Conservation (phyloP, 441 rosid species). For the Isatis lusitanica region DNA sequence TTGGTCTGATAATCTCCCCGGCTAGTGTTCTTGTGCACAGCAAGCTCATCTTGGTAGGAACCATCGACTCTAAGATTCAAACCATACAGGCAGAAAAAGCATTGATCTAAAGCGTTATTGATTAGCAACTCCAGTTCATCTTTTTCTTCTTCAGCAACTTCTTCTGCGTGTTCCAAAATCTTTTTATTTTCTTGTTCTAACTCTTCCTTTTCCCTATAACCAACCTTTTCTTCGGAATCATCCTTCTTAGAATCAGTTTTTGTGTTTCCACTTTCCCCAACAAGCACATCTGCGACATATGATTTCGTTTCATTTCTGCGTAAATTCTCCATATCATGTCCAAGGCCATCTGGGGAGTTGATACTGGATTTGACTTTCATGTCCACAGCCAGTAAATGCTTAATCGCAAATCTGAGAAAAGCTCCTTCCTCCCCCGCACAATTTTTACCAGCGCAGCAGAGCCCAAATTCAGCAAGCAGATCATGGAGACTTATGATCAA, state of each 20-base stretch:
- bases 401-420: slow-evolving; percentile 92
- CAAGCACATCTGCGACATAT: slow-evolving; percentile 45
- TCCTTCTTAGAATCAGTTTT: slow-evolving; percentile 44
- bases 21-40: slow-evolving; percentile 85
- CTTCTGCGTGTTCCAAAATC: slow-evolving; percentile 43
- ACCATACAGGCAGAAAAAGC: slow-evolving; percentile 97
- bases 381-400: slow-evolving; percentile 91
- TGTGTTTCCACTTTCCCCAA: slow-evolving; percentile 42
- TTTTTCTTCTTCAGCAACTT: slow-evolving; percentile 72
- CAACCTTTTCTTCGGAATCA: slow-evolving; percentile 41
- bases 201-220: slow-evolving; percentile 33
- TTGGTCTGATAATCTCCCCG: slow-evolving; percentile 98
- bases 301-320: slow-evolving; percentile 44
- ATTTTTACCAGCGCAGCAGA: slow-evolving; percentile 87
- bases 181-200: slow-evolving; percentile 45
- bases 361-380: slow-evolving; percentile 81
- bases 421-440: slow-evolving; percentile 87
- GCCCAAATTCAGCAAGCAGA: slow-evolving; percentile 92
- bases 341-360: slow-evolving; percentile 47
- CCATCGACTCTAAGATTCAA: slow-evolving; percentile 94
- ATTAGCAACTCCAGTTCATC: slow-evolving; percentile 88
- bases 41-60: slow-evolving; percentile 90
- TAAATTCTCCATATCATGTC: slow-evolving; percentile 48
- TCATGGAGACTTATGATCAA: slow-evolving; percentile 87
- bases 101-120: slow-evolving; percentile 93